These are phyloP conservation scores for Penicillium atrosanguineum DNA, from an alignment of 495 filamentous ascomycete species.

Conservation along the genomic window DNA sequence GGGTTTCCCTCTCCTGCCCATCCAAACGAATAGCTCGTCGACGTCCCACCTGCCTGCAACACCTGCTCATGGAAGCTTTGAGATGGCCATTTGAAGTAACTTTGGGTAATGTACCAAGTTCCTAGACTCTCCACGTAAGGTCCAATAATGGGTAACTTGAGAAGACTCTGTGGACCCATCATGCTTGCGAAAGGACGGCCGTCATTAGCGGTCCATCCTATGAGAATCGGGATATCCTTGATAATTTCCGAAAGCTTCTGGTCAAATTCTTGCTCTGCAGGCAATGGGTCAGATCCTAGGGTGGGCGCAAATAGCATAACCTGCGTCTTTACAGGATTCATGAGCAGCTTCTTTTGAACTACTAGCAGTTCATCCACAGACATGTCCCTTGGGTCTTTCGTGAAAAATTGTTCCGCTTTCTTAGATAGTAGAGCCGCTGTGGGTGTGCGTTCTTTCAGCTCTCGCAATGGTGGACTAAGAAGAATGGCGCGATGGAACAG, in stretches of 20 bases:
- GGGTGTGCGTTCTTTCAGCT: constrained; percentile 4
- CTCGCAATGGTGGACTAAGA: constrained; percentile 11
- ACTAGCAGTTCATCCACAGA: constrained; percentile 3
- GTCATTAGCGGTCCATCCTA: constrained; percentile 11
- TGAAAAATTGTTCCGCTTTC: constrained; percentile 6
- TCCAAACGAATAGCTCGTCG: constrained; percentile 2
- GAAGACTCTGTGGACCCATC: constrained; percentile 5
- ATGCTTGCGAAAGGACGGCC: constrained; percentile 12
- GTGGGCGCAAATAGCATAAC: constrained; percentile 13
- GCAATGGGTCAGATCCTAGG: constrained; percentile 5
- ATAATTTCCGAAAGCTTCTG: neutral
- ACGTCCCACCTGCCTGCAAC: neutral
- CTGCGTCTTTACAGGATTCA: neutral
- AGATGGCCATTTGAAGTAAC: constrained; percentile 14
- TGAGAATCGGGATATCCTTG: constrained; percentile 7
- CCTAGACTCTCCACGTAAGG: constrained; percentile 4
- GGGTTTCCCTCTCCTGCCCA: neutral
- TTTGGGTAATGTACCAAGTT: constrained; percentile 12
- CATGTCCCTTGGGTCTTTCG: constrained; percentile 5
- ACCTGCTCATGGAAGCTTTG: constrained; percentile 4
- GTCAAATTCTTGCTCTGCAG: constrained; percentile 9
- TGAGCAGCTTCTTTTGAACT: constrained; percentile 7
- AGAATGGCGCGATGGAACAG: constrained; percentile 14
- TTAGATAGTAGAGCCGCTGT: constrained; percentile 1
- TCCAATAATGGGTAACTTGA: constrained; percentile 6